Percentiles rank a stretch among this genome's conserved stretches.
Conservation (phyloP, 345 rosid species). For the Aurinia saxatilis region DNA sequence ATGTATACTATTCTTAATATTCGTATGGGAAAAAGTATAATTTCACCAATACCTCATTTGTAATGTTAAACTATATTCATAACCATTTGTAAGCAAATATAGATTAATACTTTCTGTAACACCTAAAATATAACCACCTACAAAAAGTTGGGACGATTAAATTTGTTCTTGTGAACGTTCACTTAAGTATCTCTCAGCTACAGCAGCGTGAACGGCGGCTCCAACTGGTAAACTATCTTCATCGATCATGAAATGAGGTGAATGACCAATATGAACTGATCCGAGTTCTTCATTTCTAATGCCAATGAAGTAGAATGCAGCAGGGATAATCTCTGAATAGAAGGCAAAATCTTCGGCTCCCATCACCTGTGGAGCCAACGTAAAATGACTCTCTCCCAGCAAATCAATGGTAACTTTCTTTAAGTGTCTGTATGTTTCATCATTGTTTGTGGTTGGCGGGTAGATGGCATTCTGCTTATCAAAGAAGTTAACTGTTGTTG, state of each 20-base stretch:
- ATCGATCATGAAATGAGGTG: conserved; percentile 79
- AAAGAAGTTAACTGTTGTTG: conserved; percentile 61
- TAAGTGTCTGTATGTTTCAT: conserved; percentile 60
- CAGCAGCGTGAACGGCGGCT: conserved; percentile 67
- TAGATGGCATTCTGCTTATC: conserved; percentile 57
- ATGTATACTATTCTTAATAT: no score
- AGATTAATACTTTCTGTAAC: background rate
- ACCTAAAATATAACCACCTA: conserved; percentile 8
- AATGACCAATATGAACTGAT: conserved; percentile 61
- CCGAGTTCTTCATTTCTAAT: conserved; percentile 70
- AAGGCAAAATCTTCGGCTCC: conserved; percentile 93
- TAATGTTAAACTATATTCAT: background rate
- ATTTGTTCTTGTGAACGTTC: conserved; percentile 6
- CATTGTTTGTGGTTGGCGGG: conserved; percentile 65
- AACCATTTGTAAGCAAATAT: background rate
- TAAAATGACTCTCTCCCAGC: conserved; percentile 49
- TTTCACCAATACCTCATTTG: no score
- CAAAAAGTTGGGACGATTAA: background rate
- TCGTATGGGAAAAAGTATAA: no score
- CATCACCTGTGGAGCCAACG: conserved; percentile 68
- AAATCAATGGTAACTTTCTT: conserved; percentile 52
- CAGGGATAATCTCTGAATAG: conserved; percentile 59
- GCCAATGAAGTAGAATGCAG: conserved; percentile 80
- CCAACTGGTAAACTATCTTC: conserved; percentile 81
- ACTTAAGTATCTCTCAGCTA: conserved; percentile 76